Evolutionary conservation across 129 eudicot species (phyloP).

Genomic region (Centrapalus pauciflorus): DNA sequence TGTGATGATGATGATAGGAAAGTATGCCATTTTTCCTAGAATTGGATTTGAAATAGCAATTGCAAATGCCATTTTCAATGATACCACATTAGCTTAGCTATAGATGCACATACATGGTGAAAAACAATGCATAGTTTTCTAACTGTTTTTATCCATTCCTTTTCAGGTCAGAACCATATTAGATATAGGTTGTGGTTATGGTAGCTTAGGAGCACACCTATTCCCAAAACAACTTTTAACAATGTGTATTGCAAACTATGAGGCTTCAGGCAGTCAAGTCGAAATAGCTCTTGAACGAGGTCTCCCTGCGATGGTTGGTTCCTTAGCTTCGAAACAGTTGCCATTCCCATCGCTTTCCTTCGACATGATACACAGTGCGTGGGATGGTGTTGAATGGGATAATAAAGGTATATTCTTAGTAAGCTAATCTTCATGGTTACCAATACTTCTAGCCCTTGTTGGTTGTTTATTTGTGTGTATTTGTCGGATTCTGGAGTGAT

Average conservation of each 20-base stretch:
- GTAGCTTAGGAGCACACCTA: slow-evolving; percentile 96
- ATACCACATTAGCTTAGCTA: neutral
- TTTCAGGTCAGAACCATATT: slow-evolving; percentile 80
- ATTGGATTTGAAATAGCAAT: neutral
- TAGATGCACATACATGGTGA: neutral
- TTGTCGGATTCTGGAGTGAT: neutral
- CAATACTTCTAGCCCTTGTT: no score
- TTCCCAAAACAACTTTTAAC: slow-evolving; percentile 67
- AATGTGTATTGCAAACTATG: slow-evolving; percentile 89
- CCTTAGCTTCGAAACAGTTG: slow-evolving; percentile 69
- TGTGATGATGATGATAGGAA: neutral
- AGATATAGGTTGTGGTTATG: slow-evolving; percentile 97
- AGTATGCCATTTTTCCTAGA: neutral
- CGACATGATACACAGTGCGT: slow-evolving; percentile 93
- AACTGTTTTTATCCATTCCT: neutral
- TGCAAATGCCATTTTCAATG: neutral
- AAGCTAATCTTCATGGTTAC: neutral
- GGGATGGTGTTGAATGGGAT: slow-evolving; percentile 84
- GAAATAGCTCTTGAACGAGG: slow-evolving; percentile 95
- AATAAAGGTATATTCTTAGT: slow-evolving; percentile 56
- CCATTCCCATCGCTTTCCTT: slow-evolving; percentile 92
- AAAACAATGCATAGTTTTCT: slow-evolving; percentile 7
- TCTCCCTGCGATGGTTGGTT: slow-evolving; percentile 93
- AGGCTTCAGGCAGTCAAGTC: slow-evolving; percentile 97
- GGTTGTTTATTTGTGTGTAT: neutral